phyloP scores from a whole-genome alignment of 352 stramenopile genomes.

The Phytophthora hibernalis region DNA sequence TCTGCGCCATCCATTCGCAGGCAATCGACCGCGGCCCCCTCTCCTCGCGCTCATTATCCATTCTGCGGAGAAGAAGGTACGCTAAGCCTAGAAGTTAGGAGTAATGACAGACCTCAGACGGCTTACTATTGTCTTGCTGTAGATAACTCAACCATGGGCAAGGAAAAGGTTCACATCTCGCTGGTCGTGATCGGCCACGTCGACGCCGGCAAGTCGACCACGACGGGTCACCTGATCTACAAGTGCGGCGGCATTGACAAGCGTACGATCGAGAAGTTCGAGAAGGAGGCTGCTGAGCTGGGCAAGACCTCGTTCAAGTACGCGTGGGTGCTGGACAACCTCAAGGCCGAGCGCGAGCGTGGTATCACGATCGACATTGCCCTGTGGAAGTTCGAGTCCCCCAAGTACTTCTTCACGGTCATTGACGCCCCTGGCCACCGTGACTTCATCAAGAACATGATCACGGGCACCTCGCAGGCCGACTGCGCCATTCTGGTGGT shows the following conservation, averaged over 20 bases:
- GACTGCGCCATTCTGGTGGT: slow-evolving; percentile 98
- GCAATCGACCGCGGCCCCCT: neutral
- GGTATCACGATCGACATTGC: slow-evolving; percentile 98
- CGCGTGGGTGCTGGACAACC: slow-evolving; percentile 98
- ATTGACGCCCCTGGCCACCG: slow-evolving; percentile 98
- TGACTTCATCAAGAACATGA: slow-evolving; percentile 99
- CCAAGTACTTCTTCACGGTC: slow-evolving; percentile 97
- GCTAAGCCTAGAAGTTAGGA: neutral
- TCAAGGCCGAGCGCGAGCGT: slow-evolving; percentile 98
- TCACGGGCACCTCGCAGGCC: slow-evolving; percentile 98
- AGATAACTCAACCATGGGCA: slow-evolving; percentile 54
- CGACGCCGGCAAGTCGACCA: slow-evolving; percentile 99
- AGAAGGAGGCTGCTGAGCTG: slow-evolving; percentile 97
- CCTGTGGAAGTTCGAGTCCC: slow-evolving; percentile 98
- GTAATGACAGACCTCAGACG: neutral
- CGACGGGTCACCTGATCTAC: slow-evolving; percentile 99
- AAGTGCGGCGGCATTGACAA: slow-evolving; percentile 99
- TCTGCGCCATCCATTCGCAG: slow-evolving; percentile 45
- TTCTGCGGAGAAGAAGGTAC: slow-evolving; percentile 57
- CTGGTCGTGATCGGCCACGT: slow-evolving; percentile 97
- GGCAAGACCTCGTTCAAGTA: slow-evolving; percentile 99
- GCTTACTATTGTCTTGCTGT: neutral
- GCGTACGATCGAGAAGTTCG: slow-evolving; percentile 99
- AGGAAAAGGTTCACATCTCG: slow-evolving; percentile 91
- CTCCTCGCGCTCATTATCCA: slow-evolving; percentile 49